Evolutionary conservation across 768 basidiomycete genomes (phyloP).

Genomic region (Dentipellis fragilis): DNA sequence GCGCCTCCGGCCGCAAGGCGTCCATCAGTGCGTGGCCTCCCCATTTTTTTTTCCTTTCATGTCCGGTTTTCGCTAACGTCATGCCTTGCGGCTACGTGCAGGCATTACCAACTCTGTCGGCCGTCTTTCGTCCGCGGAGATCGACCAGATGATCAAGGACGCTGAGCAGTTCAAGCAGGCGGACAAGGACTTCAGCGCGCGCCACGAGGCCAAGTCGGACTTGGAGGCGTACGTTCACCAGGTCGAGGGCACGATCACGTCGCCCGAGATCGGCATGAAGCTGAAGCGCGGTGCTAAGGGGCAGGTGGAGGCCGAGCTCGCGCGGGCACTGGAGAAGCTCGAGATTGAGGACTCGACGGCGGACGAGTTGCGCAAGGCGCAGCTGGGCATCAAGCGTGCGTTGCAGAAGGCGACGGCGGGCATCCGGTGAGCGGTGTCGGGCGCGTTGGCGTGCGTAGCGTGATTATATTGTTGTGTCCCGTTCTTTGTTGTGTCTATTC

Average conservation of each 20-base stretch:
- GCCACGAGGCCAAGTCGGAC: slow-evolving; percentile 97
- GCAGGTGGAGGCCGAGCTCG: slow-evolving; percentile 95
- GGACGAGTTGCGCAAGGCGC: slow-evolving; percentile 94
- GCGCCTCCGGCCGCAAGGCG: slow-evolving; percentile 98
- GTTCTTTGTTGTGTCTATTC: slow-evolving; percentile 2
- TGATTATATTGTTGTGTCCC: slow-evolving; percentile 10
- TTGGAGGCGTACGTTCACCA: slow-evolving; percentile 97
- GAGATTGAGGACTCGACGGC: slow-evolving; percentile 92
- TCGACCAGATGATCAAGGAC: slow-evolving; percentile 99
- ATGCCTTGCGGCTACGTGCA: slow-evolving; percentile 18
- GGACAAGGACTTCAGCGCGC: slow-evolving; percentile 96
- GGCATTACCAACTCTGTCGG: slow-evolving; percentile 99
- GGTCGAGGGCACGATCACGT: slow-evolving; percentile 92
- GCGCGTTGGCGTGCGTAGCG: background rate
- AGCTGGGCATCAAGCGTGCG: slow-evolving; percentile 91
- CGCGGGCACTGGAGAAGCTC: slow-evolving; percentile 95
- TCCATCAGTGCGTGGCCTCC: slow-evolving; percentile 72
- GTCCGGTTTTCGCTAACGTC: background rate
- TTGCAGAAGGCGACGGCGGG: slow-evolving; percentile 96
- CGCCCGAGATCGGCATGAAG: slow-evolving; percentile 95
- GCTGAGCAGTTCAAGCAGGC: slow-evolving; percentile 95
- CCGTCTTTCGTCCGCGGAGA: slow-evolving; percentile 93
- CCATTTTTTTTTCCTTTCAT: background rate
- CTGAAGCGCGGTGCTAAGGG: slow-evolving; percentile 94
- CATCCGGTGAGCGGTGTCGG: slow-evolving; percentile 48